phyloP scores from a whole-genome alignment of 1,139 yeast species.

The Geotrichum fermentans region DNA sequence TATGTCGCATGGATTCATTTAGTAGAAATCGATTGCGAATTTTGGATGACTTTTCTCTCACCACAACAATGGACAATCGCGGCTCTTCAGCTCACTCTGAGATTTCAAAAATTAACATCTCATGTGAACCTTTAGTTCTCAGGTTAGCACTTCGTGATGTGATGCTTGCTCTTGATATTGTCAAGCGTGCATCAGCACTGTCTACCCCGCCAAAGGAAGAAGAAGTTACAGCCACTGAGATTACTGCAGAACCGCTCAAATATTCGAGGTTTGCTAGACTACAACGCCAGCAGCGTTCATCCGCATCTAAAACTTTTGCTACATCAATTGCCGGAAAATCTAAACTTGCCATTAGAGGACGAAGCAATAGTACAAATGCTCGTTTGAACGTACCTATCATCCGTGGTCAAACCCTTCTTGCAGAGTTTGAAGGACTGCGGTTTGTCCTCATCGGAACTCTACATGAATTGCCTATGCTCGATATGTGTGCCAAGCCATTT shows the following conservation, averaged over 20 bases:
- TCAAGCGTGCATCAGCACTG: conserved; percentile 64
- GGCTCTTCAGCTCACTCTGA: conserved; percentile 55
- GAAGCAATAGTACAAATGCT: conserved; percentile 1
- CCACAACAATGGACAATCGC: conserved; percentile 67
- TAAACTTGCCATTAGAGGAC: neutral
- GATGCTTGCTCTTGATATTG: conserved; percentile 66
- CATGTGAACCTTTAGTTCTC: conserved; percentile 74
- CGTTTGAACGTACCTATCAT: conserved; percentile 29
- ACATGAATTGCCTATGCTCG: conserved; percentile 88
- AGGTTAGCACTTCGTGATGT: conserved; percentile 86
- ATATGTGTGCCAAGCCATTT: conserved; percentile 73
- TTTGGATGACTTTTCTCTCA: conserved; percentile 82
- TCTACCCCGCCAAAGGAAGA: conserved; percentile 23
- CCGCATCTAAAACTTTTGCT: neutral
- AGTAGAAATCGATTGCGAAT: conserved; percentile 61
- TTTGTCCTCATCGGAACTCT: conserved; percentile 88
- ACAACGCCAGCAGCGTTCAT: conserved; percentile 5
- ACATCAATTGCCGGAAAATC: conserved; percentile 5
- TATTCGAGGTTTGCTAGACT: conserved; percentile 28
- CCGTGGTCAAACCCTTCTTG: conserved; percentile 67
- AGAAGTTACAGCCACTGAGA: conserved; percentile 3
- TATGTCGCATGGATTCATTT: conserved; percentile 67
- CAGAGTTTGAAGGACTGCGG: conserved; percentile 75
- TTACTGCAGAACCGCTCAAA: conserved; percentile 19
- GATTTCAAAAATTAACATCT: conserved; percentile 60